Evolutionary conservation across 2,329 filamentous ascomycete genomes (phyloP).

Genomic region (Teratosphaeria epicoccoides): DNA sequence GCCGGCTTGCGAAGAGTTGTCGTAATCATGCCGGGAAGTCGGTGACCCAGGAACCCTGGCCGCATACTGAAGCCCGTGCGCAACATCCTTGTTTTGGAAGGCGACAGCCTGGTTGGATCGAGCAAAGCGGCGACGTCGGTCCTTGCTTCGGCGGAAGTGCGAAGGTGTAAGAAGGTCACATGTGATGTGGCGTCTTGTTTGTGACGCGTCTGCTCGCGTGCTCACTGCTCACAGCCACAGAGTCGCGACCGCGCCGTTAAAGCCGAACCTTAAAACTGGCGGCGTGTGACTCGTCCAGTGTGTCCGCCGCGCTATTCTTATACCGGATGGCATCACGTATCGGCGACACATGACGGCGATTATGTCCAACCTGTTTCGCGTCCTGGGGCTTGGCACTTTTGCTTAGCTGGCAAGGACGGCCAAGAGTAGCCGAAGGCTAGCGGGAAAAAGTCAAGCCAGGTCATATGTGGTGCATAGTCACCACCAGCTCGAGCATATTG

Average conservation of each 20-base stretch:
- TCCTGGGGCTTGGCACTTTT: too few species aligned
- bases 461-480: too few species aligned
- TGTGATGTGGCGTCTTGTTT: background rate
- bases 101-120: background rate
- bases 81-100: background rate
- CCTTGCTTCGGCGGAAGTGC: background rate
- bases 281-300: too few species aligned
- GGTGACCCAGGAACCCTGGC: background rate
- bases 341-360: too few species aligned
- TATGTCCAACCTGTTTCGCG: too few species aligned
- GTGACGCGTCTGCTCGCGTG: background rate
- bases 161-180: background rate
- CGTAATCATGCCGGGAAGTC: background rate
- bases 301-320: too few species aligned
- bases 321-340: too few species aligned
- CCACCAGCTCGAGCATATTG: too few species aligned
- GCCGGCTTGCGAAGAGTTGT: background rate
- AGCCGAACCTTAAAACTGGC: too few species aligned
- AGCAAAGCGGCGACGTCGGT: background rate
- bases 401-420: too few species aligned
- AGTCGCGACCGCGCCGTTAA: background rate
- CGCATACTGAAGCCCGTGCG: background rate
- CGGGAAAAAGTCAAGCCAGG: too few species aligned
- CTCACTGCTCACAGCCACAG: background rate
- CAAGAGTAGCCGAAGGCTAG: too few species aligned